Conservation (phyloP, 768 basidiomycete genomes). For the Russula ochroleuca region DNA sequence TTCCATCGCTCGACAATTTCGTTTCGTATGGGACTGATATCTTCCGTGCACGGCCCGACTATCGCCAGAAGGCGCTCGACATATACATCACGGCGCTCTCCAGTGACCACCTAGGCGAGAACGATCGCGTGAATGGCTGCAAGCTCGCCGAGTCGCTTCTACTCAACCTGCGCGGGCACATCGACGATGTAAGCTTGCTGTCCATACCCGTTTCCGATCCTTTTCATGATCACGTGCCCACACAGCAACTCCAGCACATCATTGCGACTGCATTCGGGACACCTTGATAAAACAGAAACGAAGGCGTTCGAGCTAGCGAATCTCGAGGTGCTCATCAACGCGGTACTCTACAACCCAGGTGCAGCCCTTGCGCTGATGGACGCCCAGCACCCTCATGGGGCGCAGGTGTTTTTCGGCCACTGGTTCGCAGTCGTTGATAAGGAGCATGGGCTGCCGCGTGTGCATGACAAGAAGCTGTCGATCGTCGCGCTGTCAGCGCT, state of each 20-base stretch:
- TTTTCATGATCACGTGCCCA: constrained; percentile 7
- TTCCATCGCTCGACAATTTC: constrained; percentile 84
- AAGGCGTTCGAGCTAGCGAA: constrained; percentile 66
- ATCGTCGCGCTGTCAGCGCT: constrained; percentile 72
- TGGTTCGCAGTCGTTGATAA: constrained; percentile 76
- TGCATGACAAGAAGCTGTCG: constrained; percentile 86
- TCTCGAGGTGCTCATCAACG: constrained; percentile 78
- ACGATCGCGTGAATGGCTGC: constrained; percentile 78
- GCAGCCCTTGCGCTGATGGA: constrained; percentile 77
- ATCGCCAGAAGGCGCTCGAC: constrained; percentile 75
- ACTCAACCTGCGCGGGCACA: constrained; percentile 69
- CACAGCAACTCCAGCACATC: constrained; percentile 60
- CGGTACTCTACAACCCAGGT: constrained; percentile 77
- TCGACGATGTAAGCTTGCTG: constrained; percentile 62
- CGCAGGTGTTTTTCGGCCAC: constrained; percentile 73
- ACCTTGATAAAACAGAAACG: constrained; percentile 60
- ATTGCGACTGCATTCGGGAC: constrained; percentile 55
- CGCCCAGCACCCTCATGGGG: constrained; percentile 48
- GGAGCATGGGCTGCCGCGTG: constrained; percentile 61
- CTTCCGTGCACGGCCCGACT: constrained; percentile 68
- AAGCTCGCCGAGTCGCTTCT: constrained; percentile 81
- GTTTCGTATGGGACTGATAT: constrained; percentile 76
- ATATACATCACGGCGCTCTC: constrained; percentile 75
- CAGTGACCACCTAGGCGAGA: constrained; percentile 71
- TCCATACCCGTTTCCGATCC: neutral